Percentiles rank a stretch among this genome's conserved stretches.
These are phyloP conservation scores for Trichodelitschia bisporula DNA, from an alignment of 495 filamentous ascomycete species.

Conservation along the genomic window DNA sequence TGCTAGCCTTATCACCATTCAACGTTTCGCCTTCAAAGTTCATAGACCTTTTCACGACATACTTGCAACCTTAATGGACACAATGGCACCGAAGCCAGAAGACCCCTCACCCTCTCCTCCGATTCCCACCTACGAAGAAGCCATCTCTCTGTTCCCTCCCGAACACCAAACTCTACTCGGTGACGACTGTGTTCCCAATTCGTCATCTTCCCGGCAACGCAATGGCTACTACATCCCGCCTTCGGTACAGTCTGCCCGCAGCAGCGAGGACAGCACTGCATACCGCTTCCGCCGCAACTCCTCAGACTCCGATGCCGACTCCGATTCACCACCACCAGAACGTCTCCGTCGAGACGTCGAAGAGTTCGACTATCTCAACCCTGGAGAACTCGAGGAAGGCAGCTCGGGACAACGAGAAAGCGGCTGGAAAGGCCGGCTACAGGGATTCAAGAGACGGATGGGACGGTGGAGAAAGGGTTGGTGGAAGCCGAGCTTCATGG, in stretches of 20 bases:
- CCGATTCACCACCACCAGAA: conserved; percentile 8
- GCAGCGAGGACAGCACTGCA: conserved; percentile 33
- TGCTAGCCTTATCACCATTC: no score
- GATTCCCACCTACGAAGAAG: conserved; percentile 91
- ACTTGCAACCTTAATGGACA: no score
- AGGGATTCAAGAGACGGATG: no score
- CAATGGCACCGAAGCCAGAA: no score
- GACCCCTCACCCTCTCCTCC: no score
- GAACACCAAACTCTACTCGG: conserved; percentile 39
- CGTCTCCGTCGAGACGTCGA: conserved; percentile 55
- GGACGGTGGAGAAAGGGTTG: conserved; percentile 17
- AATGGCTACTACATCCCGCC: conserved; percentile 40
- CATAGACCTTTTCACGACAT: no score
- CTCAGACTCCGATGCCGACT: conserved; percentile 5
- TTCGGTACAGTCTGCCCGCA: conserved; percentile 45
- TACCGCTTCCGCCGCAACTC: no score
- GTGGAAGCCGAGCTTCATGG: conserved; percentile 18
- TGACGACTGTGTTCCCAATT: conserved; percentile 5
- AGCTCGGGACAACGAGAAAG: conserved; percentile 11
- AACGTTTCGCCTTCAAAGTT: no score
- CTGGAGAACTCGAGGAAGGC: conserved; percentile 19
- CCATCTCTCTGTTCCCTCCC: conserved; percentile 33
- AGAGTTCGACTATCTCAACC: conserved; percentile 75
- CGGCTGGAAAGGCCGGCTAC: no score
- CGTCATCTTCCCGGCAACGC: conserved; percentile 6